Evolutionary conservation across 345 rosid genomes (phyloP).

Genomic region (Citrus sp.): DNA sequence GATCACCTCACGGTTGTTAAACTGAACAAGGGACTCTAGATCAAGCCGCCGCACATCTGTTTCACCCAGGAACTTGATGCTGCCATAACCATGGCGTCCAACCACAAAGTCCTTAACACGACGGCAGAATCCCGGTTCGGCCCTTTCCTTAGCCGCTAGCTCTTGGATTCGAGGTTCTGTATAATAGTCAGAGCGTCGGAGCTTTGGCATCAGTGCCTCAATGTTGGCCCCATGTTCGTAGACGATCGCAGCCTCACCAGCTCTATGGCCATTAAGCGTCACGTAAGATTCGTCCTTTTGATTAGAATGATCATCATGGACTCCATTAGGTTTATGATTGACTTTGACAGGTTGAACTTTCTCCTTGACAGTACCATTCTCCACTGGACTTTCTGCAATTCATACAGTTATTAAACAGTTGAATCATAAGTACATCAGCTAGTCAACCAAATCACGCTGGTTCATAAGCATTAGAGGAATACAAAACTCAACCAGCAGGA

Average conservation of each 20-base stretch:
- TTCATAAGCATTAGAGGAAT: not conserved
- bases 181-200: conserved; percentile 72
- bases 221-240: conserved; percentile 84
- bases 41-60: conserved; percentile 83
- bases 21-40: conserved; percentile 75
- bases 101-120: conserved; percentile 77
- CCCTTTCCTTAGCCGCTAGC: conserved; percentile 87
- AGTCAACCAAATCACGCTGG: not conserved
- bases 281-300: conserved; percentile 49
- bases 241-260: conserved; percentile 78
- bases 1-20: conserved; percentile 82
- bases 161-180: conserved; percentile 93
- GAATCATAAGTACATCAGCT: not conserved
- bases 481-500: not conserved
- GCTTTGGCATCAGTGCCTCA: conserved; percentile 92
- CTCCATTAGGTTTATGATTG: conserved; percentile 49
- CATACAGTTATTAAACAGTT: not conserved
- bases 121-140: conserved; percentile 70
- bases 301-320: conserved; percentile 39
- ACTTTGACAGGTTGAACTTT: conserved; percentile 32
- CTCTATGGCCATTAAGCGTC: conserved; percentile 63
- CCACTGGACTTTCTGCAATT: conserved; percentile 42
- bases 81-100: conserved; percentile 85
- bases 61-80: conserved; percentile 83
- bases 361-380: conserved; percentile 37